Conservation (phyloP, 164 flowering plant species). For the Piper betle region DNA sequence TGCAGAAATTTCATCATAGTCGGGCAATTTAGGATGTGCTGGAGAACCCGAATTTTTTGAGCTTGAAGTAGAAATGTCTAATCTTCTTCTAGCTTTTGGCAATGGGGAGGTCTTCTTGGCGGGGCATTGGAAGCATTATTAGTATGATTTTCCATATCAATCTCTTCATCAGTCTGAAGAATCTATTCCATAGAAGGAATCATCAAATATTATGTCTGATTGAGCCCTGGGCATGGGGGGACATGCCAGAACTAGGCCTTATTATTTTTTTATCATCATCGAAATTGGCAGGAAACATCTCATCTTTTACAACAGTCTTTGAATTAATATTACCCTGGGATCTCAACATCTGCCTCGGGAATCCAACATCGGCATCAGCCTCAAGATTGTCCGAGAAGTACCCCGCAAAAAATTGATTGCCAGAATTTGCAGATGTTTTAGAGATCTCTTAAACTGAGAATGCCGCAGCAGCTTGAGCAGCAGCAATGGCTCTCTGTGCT, state of each 20-base stretch:
- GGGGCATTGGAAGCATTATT: constrained; percentile 18
- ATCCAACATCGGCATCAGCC: no score
- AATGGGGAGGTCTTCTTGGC: no score
- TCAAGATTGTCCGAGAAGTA: no score
- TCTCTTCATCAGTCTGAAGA: constrained; percentile 60
- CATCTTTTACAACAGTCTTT: no score
- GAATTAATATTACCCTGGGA: no score
- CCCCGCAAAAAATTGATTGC: neutral
- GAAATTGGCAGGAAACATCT: no score
- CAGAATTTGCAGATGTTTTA: constrained; percentile 1
- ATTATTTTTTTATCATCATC: no score
- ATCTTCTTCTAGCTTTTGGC: constrained; percentile 21
- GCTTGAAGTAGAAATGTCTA: constrained; percentile 4
- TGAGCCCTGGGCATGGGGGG: no score
- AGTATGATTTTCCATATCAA: constrained; percentile 36
- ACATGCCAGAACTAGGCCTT: no score
- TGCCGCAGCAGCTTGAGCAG: constrained; percentile 82
- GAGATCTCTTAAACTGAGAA: constrained; percentile 37
- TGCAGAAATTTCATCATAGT: constrained; percentile 71
- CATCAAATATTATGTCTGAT: constrained; percentile 70
- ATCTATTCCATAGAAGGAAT: constrained; percentile 23
- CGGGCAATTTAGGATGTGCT: constrained; percentile 87
- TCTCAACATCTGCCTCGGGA: no score
- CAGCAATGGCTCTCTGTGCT: constrained; percentile 73
- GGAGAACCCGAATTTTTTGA: constrained; percentile 20